Evolutionary conservation across 148 eudicot species (phyloP).

Genomic region (Nyssa sinensis): DNA sequence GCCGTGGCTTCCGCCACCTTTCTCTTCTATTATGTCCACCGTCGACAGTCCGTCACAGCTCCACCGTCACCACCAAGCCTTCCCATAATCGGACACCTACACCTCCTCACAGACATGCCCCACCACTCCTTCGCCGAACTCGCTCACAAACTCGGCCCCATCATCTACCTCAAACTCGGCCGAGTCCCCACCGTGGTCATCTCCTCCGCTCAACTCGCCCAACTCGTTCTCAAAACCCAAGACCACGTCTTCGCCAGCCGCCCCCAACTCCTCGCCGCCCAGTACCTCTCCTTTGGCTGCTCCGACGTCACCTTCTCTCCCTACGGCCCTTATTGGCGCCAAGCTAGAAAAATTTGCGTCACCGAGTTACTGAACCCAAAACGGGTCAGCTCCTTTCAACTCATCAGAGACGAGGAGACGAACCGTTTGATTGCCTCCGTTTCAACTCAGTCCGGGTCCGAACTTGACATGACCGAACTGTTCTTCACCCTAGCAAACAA

Average conservation of each 20-base stretch:
- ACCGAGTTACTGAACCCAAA: constrained; percentile 47
- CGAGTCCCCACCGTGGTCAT: constrained; percentile 30
- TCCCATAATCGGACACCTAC: constrained; percentile 47
- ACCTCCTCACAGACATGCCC: constrained; percentile 40
- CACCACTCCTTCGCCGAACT: constrained; percentile 32
- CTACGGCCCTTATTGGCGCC: constrained; percentile 67
- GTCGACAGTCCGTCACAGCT: not conserved
- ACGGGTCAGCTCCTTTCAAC: constrained; percentile 44
- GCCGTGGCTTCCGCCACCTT: constrained; percentile 13
- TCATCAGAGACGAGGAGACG: constrained; percentile 42
- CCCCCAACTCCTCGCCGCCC: constrained; percentile 43
- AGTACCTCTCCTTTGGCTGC: constrained; percentile 48
- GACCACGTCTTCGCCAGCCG: constrained; percentile 41
- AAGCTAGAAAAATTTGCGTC: constrained; percentile 51
- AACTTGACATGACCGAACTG: constrained; percentile 31
- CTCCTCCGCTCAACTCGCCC: constrained; percentile 36
- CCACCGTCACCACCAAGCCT: constrained; percentile 46
- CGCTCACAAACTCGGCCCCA: constrained; percentile 33
- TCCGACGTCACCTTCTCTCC: constrained; percentile 57
- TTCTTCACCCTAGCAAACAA: constrained; percentile 47
- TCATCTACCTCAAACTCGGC: constrained; percentile 37
- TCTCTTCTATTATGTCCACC: not conserved
- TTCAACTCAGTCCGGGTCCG: constrained; percentile 10
- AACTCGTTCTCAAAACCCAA: constrained; percentile 42
- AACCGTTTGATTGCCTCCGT: constrained; percentile 24